These are phyloP conservation scores for Dioszegia hungarica DNA, from an alignment of 768 basidiomycete genomes.

Conservation along the genomic window DNA sequence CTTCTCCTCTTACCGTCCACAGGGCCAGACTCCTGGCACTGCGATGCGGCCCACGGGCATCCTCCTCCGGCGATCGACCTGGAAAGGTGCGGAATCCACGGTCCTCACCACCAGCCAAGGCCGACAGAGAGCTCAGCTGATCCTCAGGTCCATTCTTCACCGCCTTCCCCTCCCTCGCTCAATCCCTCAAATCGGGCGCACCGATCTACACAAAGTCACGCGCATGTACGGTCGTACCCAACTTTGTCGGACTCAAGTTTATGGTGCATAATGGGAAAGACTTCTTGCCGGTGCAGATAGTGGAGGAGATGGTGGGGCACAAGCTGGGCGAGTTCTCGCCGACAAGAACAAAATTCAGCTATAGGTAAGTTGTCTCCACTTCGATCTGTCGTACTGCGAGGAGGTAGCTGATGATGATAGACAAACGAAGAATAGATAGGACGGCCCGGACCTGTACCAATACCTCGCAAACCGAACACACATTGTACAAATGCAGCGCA, in stretches of 20 bases:
- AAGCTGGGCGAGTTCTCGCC: constrained; percentile 92
- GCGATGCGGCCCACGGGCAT: constrained; percentile 34
- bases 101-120: background rate
- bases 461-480: background rate
- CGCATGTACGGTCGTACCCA: constrained; percentile 87
- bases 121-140: background rate
- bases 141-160: constrained; percentile 84
- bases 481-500: no score
- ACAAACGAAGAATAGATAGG: constrained; percentile 13
- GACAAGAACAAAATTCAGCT: constrained; percentile 80
- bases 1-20: background rate
- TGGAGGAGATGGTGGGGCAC: constrained; percentile 98
- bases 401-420: background rate
- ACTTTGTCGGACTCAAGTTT: constrained; percentile 88
- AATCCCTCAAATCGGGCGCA: constrained; percentile 73
- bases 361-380: constrained; percentile 60
- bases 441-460: background rate
- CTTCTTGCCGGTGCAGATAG: constrained; percentile 76
- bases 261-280: constrained; percentile 92
- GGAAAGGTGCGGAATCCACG: constrained; percentile 51
- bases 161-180: constrained; percentile 78
- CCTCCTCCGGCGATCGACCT: constrained; percentile 47
- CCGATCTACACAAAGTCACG: constrained; percentile 84
- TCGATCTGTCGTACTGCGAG: background rate
- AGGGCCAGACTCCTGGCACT: background rate